Evolutionary conservation across 1,284 basidiomycete genomes (phyloP), one percentile per base, ranked within the genome.

Genomic region (Violaceomyces palustris): DNA sequence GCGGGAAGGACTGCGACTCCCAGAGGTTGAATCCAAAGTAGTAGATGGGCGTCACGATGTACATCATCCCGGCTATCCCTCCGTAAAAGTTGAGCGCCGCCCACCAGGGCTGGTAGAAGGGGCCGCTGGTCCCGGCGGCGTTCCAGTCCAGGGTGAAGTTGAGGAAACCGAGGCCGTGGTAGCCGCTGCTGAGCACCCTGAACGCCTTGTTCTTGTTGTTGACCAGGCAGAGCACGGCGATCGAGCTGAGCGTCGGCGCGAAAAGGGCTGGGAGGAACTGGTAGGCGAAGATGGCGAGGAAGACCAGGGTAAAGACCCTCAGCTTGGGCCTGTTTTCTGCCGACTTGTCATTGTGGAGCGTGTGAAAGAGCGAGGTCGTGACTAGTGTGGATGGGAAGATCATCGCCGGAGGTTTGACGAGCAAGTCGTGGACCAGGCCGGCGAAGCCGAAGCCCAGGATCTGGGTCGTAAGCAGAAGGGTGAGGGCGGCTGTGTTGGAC

Each of bases 91-190:
- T 72, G 25, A 67, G 47, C 17, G 78, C 67, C 1, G 78, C 78
- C 76, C 76, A 78, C 67, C 75, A 77, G 2, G 78, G 78, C 29
- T 77, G 77, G 60, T 75, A 79, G 25, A 79, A 65, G 8, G 78
- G 77, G 1, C 77, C 77, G 21, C 66, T 69, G 26, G 60, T 65
- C 2, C 77, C 77, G 3, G 78, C 69, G 19, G 74, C 75, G 28
- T 75, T 75, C 78, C 78, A 79, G 52, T 79, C 78, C 27, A 79
- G 62, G 10, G 64, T 76, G 42, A 79, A 72, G 55, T 78, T 76
- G 29, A 75, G 59, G 38, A 78, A 72, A 6, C 78, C 78, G n/a
- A 79, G 69, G 2, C 78, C 78, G 4, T 72, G 62, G 51, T 78
- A 79, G 9, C 76, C 78, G n/a, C 74, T 75, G 24, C 77, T 75